phyloP scores from a whole-genome alignment of 805 yeast genomes.

The Priceomyces medius region DNA sequence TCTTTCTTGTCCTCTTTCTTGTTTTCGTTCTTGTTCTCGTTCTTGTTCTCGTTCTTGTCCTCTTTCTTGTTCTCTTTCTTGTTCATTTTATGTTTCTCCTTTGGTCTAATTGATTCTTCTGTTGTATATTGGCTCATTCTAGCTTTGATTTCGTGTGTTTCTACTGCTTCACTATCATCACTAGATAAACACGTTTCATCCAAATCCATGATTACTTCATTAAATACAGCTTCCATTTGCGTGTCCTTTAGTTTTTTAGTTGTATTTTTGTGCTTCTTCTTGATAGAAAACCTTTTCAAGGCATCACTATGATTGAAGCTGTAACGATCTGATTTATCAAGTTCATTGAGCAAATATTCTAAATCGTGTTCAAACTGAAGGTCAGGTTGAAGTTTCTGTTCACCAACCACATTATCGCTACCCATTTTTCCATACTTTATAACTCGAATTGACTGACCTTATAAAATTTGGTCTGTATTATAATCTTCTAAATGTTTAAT shows the following conservation, averaged over 20 bases:
- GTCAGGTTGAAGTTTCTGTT: slow-evolving; percentile 2
- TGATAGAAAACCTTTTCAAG: neutral
- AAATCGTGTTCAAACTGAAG: slow-evolving; percentile 30
- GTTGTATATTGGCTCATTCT: neutral
- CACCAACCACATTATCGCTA: neutral
- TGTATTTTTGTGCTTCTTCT: neutral
- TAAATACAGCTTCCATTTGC: slow-evolving; percentile 14
- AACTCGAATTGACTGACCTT: neutral
- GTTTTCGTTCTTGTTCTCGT: neutral
- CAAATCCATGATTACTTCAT: slow-evolving; percentile 29
- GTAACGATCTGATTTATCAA: neutral
- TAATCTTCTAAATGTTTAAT: no score
- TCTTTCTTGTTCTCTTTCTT: neutral
- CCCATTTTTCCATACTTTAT: neutral
- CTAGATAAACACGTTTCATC: slow-evolving; percentile 25
- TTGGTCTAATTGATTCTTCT: no score
- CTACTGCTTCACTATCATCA: slow-evolving; percentile 11
- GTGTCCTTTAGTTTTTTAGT: slow-evolving; percentile 7
- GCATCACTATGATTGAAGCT: neutral
- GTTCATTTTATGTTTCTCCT: neutral
- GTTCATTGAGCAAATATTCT: slow-evolving; percentile 24
- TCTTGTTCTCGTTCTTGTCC: slow-evolving; percentile 1
- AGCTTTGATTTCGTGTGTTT: neutral
- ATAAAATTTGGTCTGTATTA: no score
- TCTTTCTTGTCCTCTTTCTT: neutral